Evolutionary conservation across 192 early-diverging fungal species (phyloP).

Genomic region (Coemansia sp.): DNA sequence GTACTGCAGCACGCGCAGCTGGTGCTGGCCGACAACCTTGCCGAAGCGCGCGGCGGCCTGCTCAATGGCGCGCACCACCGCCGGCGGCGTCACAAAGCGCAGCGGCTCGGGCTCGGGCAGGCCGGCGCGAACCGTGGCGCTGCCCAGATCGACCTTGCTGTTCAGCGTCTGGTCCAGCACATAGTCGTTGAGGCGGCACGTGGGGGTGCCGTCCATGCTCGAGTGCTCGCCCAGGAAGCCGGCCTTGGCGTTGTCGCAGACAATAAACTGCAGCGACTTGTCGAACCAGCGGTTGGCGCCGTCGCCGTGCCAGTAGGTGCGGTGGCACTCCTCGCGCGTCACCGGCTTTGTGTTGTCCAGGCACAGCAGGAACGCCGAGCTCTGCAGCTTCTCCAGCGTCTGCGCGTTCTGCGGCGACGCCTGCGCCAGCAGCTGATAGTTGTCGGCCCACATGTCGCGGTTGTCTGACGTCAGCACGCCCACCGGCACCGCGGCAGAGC

Average conservation of each 20-base stretch:
- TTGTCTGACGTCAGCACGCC: conserved; percentile 87
- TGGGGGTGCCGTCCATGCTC: conserved; percentile 94
- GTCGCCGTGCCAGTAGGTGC: conserved; percentile 89
- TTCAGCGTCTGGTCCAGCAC: conserved; percentile 54
- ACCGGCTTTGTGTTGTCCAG: conserved; percentile 82
- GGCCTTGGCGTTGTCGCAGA: conserved; percentile 92
- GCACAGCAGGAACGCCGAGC: conserved; percentile 80
- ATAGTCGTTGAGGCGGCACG: conserved; percentile 80
- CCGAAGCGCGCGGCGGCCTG: conserved; percentile 73
- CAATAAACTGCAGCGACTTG: conserved; percentile 93
- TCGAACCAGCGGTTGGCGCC: conserved; percentile 97
- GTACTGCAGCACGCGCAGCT: conserved; percentile 77
- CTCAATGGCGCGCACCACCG: conserved; percentile 57
- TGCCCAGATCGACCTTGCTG: conserved; percentile 68
- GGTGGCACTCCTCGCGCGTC: conserved; percentile 82
- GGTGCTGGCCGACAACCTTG: conserved; percentile 68
- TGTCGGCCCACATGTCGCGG: conserved; percentile 88
- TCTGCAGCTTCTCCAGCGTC: conserved; percentile 81
- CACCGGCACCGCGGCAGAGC: conserved; percentile 61
- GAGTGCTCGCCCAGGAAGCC: conserved; percentile 95
- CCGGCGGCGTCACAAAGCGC: conserved; percentile 61
- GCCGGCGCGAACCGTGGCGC: conserved; percentile 59
- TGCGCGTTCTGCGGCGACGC: conserved; percentile 66
- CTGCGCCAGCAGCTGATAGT: conserved; percentile 58
- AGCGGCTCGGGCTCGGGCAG: conserved; percentile 48